phyloP scores from a whole-genome alignment of 495 filamentous ascomycete genomes.

The Oleoguttula mirabilis region DNA sequence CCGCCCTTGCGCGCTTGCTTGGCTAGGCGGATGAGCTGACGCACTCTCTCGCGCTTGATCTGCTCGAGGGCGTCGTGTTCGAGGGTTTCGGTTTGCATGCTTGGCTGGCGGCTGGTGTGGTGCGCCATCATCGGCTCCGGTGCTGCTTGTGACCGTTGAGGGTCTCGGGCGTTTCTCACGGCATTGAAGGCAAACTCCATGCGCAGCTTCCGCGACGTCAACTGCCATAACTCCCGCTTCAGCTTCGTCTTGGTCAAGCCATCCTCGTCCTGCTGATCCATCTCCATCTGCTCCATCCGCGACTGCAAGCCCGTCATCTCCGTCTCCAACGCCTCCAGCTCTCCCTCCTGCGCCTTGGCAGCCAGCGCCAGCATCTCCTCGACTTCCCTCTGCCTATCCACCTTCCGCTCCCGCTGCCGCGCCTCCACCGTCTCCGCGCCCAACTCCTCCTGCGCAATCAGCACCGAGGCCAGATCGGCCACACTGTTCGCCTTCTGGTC shows the following conservation, averaged over 20 bases:
- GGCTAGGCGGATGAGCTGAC: too few species aligned
- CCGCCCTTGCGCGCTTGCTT: too few species aligned
- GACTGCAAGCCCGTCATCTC: slow-evolving; percentile 27
- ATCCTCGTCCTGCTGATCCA: background rate
- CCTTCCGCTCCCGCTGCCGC: slow-evolving; percentile 20
- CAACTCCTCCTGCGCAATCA: slow-evolving; percentile 40
- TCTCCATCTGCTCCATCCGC: background rate
- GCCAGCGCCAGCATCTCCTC: slow-evolving; percentile 30
- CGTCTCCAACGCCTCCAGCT: slow-evolving; percentile 29
- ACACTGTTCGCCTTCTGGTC: slow-evolving; percentile 80
- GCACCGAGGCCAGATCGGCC: slow-evolving; percentile 73
- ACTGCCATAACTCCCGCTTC: background rate
- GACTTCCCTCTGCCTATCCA: slow-evolving; percentile 35
- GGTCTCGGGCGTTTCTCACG: background rate
- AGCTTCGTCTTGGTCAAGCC: slow-evolving; percentile 3
- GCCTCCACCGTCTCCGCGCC: slow-evolving; percentile 25
- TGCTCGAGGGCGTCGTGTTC: too few species aligned
- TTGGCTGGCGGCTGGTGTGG: too few species aligned
- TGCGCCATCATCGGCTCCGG: too few species aligned
- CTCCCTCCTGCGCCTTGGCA: slow-evolving; percentile 25
- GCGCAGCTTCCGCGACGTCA: background rate
- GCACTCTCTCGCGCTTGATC: too few species aligned
- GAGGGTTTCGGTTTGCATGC: too few species aligned
- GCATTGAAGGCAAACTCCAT: slow-evolving; percentile 5
- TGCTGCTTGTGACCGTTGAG: too few species aligned